Base-by-base conservation (phyloP, 306 rosid genomes). In the Cucurbita maxima region DNA sequence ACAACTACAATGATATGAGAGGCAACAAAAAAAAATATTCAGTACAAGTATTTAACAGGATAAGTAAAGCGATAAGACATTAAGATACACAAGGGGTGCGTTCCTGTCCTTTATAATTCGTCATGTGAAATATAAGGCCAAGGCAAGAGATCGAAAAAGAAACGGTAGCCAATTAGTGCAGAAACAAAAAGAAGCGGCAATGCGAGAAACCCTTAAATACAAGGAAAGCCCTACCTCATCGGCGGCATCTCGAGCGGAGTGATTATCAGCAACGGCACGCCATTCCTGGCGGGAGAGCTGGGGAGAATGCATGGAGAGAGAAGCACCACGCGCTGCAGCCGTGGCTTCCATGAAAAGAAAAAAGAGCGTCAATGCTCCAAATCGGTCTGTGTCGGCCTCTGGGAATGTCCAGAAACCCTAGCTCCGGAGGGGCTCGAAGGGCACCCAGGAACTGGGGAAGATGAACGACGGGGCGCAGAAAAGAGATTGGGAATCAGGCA, bases 181-280 rank as follows among this genome's bases (percentile, higher is more conserved):
- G n/a, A 50, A 50, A 50, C 6, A 5, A 50, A 50, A 50, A 48
- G 5, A 50, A 5, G 4, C 13, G 7, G 18, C 54, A 50, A 50
- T 5, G 54, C 54, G 18, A 50, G 67, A 76, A 50, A 48, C 62
- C 50, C 12, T 45, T 40, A 59, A 58, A 79, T 37, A n/a, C 1
- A 14, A 76, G 52, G 18, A 47, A 76, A 81, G 64, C 37, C 45
- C 54, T 86, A 95, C 97, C 97, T 91, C 97, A 2, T 86, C 90
- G 10, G 84, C 87, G 10, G 85, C 79, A 83, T 78, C 88, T 57
- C 90, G 88, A 0, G 76, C 74, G n/a, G 90, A 79, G 75, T 89
- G 98, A 77, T 86, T 91, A 40, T 95, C 99, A 13, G 96, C 60
- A 30, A 88, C 88, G 56, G 96, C 92, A 12, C 96, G 93, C 96